phyloP scores from a whole-genome alignment of 208 protist species.

The Kentomonas sorsogonicus region DNA sequence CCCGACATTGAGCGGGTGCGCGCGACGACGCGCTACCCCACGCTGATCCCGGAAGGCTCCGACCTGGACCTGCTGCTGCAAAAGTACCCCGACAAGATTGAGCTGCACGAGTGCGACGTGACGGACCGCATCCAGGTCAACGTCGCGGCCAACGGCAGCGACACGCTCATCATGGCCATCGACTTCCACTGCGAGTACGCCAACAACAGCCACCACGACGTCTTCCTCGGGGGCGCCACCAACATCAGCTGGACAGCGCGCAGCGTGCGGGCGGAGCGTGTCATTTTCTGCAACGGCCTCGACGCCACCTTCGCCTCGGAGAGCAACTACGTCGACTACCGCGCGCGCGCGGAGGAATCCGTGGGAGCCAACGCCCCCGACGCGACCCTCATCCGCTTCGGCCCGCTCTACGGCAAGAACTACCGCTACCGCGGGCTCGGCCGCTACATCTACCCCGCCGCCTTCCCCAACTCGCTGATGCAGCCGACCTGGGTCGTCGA shows the following conservation, averaged over 20 bases:
- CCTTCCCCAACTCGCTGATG: slow-evolving; percentile 82
- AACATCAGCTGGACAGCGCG: slow-evolving; percentile 90
- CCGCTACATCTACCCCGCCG: slow-evolving; percentile 84
- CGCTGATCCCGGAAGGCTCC: slow-evolving; percentile 80
- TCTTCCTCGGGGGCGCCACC: slow-evolving; percentile 81
- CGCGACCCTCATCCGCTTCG: slow-evolving; percentile 86
- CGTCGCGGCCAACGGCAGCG: slow-evolving; percentile 85
- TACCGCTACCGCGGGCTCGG: slow-evolving; percentile 89
- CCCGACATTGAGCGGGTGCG: slow-evolving; percentile 86
- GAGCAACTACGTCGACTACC: slow-evolving; percentile 90
- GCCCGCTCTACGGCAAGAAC: slow-evolving; percentile 81
- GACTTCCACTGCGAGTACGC: slow-evolving; percentile 88
- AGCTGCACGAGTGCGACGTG: slow-evolving; percentile 90
- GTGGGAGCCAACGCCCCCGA: slow-evolving; percentile 87
- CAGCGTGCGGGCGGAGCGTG: slow-evolving; percentile 81
- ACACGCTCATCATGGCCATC: slow-evolving; percentile 89
- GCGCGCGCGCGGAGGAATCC: slow-evolving; percentile 83
- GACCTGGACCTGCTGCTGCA: slow-evolving; percentile 84
- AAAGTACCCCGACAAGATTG: slow-evolving; percentile 83
- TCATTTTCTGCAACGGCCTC: slow-evolving; percentile 88
- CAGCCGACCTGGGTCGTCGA: slow-evolving; percentile 92
- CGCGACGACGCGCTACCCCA: slow-evolving; percentile 85
- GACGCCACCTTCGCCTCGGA: slow-evolving; percentile 90
- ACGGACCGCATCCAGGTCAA: slow-evolving; percentile 90
- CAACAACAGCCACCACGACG: slow-evolving; percentile 91